Evolutionary conservation across 163 green algal genomes (phyloP), one percentile per base, ranked within the genome.

Genomic region (Scenedesmus sp.): DNA sequence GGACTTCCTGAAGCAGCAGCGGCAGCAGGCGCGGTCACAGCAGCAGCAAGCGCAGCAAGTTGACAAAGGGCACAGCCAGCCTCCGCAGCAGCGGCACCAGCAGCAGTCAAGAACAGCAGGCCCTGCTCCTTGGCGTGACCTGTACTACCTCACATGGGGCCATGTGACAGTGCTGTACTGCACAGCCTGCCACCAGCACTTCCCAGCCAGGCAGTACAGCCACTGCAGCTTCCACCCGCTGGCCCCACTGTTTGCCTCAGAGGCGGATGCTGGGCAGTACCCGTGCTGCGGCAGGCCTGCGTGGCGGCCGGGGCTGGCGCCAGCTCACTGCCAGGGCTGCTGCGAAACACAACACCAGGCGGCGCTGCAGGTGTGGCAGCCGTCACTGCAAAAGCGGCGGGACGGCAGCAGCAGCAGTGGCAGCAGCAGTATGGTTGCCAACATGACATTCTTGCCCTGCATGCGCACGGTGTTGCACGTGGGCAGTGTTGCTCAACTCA

Each of bases 101-200:
- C 66, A 15, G 20, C 74, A 64, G 12, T 12, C 13, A 13, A 60
- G 60, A 1, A 20, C 34, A 23, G 52, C 86, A 74, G 4, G 57
- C 46, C 56, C 60, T 3, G 13, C 62, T 4, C 62, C 85, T 20
- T 89, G 82, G 82, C 84, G 84, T 10, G 62, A 89, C 10, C 82
- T 92, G 56, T 92, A 76, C 67, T 92, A 59, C 52, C 77, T 86
- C 5, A 82, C 55, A 4, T 92, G 89, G 89, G 66, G 81, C 4
- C 62, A 84, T 73, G 81, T 89, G 20, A 55, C 12, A 1, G 89
- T 92, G 82, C 64, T 89, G 82, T 82, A 82, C 89, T 92, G 89
- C 60, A 26, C 57, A 18, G 56, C 62, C 16, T 92, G 89, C 82
- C 34, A 73, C 64, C 9, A 18, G 8, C 89, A 92, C 82, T 92